Percentiles rank a stretch among this genome's conserved stretches.
These are phyloP conservation scores for Lodderomyces parapsilosis DNA, from an alignment of 1,139 yeast genomes.

Conservation along the genomic window DNA sequence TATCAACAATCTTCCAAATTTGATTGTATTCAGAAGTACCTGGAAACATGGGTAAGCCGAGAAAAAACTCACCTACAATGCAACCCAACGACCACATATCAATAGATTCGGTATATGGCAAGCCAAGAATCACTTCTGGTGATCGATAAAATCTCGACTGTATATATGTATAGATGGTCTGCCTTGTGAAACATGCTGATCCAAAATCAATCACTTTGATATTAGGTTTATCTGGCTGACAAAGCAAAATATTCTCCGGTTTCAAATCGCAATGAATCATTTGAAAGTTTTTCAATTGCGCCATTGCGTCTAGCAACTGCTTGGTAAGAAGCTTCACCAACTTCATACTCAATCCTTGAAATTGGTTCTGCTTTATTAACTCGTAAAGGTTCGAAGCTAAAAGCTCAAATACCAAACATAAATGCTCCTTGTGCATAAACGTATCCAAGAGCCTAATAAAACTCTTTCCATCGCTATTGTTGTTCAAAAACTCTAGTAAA, in stretches of 20 bases:
- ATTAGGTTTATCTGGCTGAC: constrained; percentile 81
- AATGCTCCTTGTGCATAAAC: constrained; percentile 88
- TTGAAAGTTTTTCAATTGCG: constrained; percentile 77
- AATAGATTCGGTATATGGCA: constrained; percentile 87
- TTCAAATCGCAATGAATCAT: constrained; percentile 94
- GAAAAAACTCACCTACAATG: constrained; percentile 87
- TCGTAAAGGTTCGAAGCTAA: constrained; percentile 88
- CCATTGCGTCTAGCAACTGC: constrained; percentile 79
- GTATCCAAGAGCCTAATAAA: constrained; percentile 81
- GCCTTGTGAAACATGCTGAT: constrained; percentile 89
- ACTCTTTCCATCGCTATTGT: constrained; percentile 71
- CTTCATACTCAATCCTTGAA: constrained; percentile 83
- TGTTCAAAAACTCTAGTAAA: constrained; percentile 76
- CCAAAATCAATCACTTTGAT: constrained; percentile 97
- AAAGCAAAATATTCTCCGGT: constrained; percentile 88
- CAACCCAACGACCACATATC: constrained; percentile 99
- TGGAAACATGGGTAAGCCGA: constrained; percentile 93
- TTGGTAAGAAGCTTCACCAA: constrained; percentile 74
- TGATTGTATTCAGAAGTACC: constrained; percentile 95
- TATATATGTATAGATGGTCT: constrained; percentile 87
- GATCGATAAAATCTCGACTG: constrained; percentile 95
- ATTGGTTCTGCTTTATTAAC: constrained; percentile 87
- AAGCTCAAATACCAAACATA: constrained; percentile 89
- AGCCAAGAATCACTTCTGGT: constrained; percentile 90
- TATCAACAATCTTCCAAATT: constrained; percentile 74